Conservation (phyloP, 306 rosid species). For the Lathyrus aphaca region DNA sequence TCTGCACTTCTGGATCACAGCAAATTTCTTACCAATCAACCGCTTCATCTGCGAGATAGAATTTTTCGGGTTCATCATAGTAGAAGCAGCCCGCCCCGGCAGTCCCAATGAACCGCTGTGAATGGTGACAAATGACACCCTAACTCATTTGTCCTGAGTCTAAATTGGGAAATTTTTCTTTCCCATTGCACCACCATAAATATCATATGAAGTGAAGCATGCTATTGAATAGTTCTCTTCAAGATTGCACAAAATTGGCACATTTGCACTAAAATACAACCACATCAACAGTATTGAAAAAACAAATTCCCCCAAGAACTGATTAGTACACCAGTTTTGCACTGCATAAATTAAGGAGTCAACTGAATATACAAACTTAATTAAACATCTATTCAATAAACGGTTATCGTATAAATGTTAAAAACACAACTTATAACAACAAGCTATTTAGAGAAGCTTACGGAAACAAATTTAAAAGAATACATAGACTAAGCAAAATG, state of each 20-base stretch:
- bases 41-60: constrained; percentile 84
- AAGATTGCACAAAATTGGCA: not conserved
- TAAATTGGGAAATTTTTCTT: not conserved
- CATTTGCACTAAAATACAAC: not conserved
- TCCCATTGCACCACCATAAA: not conserved
- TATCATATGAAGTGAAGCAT: not conserved
- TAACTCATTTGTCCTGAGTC: not conserved
- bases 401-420: not conserved
- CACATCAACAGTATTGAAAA: not conserved
- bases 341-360: not conserved
- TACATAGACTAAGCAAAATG: not conserved
- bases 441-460: not conserved
- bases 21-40: constrained; percentile 67
- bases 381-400: not conserved
- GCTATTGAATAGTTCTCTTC: not conserved
- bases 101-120: constrained; percentile 89
- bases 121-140: too few relatives aligned
- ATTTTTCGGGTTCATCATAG: constrained; percentile 95
- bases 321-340: too few relatives aligned
- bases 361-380: not conserved
- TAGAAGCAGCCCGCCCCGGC: constrained; percentile 96
- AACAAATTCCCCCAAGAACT: not conserved
- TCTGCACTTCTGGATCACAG: constrained; percentile 84
- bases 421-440: not conserved
- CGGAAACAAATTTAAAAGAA: not conserved